Base-by-base conservation (phyloP, 345 rosid genomes). In the Salix dunnii region DNA sequence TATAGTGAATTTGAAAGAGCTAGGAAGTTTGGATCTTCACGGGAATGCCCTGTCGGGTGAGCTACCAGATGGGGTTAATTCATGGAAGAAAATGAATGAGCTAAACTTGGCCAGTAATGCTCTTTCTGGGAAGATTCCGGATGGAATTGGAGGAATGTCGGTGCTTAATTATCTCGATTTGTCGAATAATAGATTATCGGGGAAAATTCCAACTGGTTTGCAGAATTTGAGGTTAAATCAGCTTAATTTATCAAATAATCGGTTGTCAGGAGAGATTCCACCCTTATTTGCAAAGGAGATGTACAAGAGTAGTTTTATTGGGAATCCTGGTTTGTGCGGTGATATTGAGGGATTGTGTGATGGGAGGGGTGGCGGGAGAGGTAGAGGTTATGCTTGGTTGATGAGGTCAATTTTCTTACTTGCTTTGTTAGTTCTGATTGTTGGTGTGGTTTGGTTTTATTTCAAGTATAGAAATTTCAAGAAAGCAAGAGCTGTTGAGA, bases 121-220 rank as follows among this genome's bases (percentile, higher is more conserved):
- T 42, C 74, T 96, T 27, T 82, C 88, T 1, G 98, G 99, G 40
- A 77, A 68, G 10, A 87, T 96, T 49, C 99, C 99, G 0, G 85
- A 75, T 1, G 92, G 83, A 75, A 86, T 96, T 35, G 97, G 97
- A 42, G 84, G 79, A 42, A 82, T 96, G 71, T 86, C 93, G 0
- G 93, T 89, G 71, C 90, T 96, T 81, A 94, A 92, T 75, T 96
- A 94, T 76, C 98, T 96, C 0, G 97, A 96, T 86, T 89, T 96
- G 71, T 96, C 99, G 0, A 84, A 76, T 76, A 94, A 96, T 68
- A 77, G 17, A 8, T 85, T 96, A 68, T 85, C 90, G 0, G 98
- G 98, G 64, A 70, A 79, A 42, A 87, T 96, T 72, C 99, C 99
- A 0, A 25, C 55, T 28, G 84, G 88, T 18, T 78, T 96, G 84